Conservation (phyloP, 331 rosid genomes). For the Acacia concinna region DNA sequence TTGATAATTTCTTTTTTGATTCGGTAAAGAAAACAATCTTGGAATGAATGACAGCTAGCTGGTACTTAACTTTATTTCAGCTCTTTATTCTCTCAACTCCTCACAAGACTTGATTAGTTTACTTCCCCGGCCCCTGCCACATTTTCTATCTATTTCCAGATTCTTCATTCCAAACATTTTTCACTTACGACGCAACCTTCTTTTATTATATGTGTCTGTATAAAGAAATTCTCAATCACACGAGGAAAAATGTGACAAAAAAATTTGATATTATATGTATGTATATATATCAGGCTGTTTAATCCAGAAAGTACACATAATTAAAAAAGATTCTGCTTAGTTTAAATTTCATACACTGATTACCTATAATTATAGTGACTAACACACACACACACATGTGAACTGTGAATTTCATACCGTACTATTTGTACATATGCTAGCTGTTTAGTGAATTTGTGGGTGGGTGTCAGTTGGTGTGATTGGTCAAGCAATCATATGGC, state of each 20-base stretch:
- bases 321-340: background rate
- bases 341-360: background rate
- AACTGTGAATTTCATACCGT: too few relatives aligned
- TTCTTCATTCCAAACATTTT: slow-evolving; percentile 28
- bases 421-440: background rate
- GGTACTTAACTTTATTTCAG: slow-evolving; percentile 1
- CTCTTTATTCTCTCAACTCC: slow-evolving; percentile 11
- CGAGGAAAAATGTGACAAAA: background rate
- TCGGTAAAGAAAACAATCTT: slow-evolving; percentile 30
- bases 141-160: slow-evolving; percentile 15
- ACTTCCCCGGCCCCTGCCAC: slow-evolving; percentile 4
- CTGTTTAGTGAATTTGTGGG: background rate
- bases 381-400: background rate
- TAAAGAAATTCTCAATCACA: background rate
- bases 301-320: background rate
- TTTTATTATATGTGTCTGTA: background rate
- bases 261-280: background rate
- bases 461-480: background rate
- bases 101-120: background rate
- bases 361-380: background rate
- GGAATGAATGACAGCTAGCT: slow-evolving; percentile 39
- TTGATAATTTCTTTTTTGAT: background rate
- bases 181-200: background rate
- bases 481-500: background rate
- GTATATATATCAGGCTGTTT: background rate